A percentile compares a stretch with the other conserved stretches of the same genome.
Evolutionary conservation across 331 rosid genomes (phyloP).

Genomic region (Prunus yedoensis): DNA sequence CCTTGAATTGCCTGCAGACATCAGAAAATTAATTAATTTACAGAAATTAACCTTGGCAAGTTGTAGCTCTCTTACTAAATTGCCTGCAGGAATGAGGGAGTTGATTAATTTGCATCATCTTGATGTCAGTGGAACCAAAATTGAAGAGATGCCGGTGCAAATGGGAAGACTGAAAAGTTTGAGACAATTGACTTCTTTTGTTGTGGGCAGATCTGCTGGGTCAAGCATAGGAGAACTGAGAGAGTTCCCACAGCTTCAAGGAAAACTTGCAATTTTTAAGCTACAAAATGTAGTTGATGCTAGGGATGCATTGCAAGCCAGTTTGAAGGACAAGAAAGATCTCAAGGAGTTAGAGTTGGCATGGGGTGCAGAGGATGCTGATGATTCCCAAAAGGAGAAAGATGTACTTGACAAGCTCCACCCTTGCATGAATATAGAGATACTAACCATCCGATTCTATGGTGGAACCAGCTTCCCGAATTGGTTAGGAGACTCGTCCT

Average conservation of each 20-base stretch:
- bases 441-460: neutral
- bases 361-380: neutral
- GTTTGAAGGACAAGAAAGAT: neutral
- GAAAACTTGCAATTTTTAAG: neutral
- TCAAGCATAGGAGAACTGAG: neutral
- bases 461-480: neutral
- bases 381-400: neutral
- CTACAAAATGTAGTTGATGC: neutral
- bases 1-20: neutral
- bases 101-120: neutral
- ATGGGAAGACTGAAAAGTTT: neutral
- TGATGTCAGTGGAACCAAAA: neutral
- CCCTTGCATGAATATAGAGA: neutral
- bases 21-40: too few species aligned
- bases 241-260: neutral
- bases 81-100: too few species aligned
- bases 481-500: constrained; percentile 1
- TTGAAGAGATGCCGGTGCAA: neutral
- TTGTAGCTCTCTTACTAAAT: too few species aligned
- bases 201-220: neutral
- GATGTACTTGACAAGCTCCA: constrained; percentile 3
- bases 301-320: neutral
- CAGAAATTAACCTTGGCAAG: too few species aligned
- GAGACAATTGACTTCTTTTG: neutral
- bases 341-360: neutral